Evolutionary conservation across 305 asterid genomes (phyloP).

Genomic region (Stenogyne calaminthoides): DNA sequence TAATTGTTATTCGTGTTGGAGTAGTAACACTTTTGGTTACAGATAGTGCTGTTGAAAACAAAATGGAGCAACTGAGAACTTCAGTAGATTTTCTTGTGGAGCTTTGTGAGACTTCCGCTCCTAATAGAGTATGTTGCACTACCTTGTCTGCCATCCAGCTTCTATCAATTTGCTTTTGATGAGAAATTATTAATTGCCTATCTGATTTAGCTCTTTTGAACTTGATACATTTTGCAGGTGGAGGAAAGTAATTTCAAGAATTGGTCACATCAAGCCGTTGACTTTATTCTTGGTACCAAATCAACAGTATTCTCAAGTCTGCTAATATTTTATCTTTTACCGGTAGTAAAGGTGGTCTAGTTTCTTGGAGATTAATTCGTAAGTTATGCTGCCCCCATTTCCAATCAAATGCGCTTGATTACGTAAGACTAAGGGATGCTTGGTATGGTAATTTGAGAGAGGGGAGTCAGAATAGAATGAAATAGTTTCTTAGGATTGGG

Average conservation of each 20-base stretch:
- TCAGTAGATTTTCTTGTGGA: constrained; percentile 97
- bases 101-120: constrained; percentile 66
- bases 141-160: constrained; percentile 25
- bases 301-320: constrained; percentile 20
- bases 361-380: constrained; percentile 14
- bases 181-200: constrained; percentile 13
- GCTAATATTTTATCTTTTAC: constrained; percentile 17
- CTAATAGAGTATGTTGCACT: constrained; percentile 52
- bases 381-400: not conserved
- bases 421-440: not conserved
- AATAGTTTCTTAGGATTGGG: not conserved
- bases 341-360: constrained; percentile 6
- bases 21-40: constrained; percentile 27
- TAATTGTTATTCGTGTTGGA: not conserved
- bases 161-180: constrained; percentile 14
- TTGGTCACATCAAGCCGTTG: constrained; percentile 93
- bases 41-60: constrained; percentile 52
- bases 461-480: not conserved
- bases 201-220: constrained; percentile 21
- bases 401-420: constrained; percentile 1
- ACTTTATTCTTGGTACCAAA: constrained; percentile 78
- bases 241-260: constrained; percentile 65
- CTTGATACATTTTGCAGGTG: constrained; percentile 47
- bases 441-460: not conserved
- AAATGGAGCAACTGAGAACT: constrained; percentile 69